Evolutionary conservation across 371 early-diverging fungal species (phyloP).

Genomic region (Coemansia sp.): DNA sequence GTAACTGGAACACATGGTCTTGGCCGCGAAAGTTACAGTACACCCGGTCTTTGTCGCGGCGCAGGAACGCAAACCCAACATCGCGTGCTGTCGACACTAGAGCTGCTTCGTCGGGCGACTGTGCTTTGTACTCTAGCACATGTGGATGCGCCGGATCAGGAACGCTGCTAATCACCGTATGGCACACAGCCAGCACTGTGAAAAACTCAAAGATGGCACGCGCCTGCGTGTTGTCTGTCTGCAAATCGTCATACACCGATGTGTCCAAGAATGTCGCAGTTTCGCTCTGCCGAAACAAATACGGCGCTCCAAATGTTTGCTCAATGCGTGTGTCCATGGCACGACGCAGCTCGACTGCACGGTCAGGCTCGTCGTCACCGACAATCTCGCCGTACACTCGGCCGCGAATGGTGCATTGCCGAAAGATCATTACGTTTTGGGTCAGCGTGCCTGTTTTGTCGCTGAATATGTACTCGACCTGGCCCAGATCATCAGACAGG

Average conservation of each 20-base stretch:
- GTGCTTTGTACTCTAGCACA: slow-evolving; percentile 78
- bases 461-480: slow-evolving; percentile 95
- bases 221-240: slow-evolving; percentile 55
- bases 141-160: slow-evolving; percentile 49
- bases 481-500: slow-evolving; percentile 81
- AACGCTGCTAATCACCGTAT: slow-evolving; percentile 68
- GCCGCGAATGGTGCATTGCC: slow-evolving; percentile 82
- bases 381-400: slow-evolving; percentile 66
- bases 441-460: slow-evolving; percentile 90
- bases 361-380: slow-evolving; percentile 20
- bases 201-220: slow-evolving; percentile 69
- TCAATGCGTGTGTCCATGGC: slow-evolving; percentile 37
- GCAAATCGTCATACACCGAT: slow-evolving; percentile 33
- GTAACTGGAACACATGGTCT: slow-evolving; percentile 58
- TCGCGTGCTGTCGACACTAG: slow-evolving; percentile 86
- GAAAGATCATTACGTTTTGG: slow-evolving; percentile 77
- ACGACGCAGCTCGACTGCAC: slow-evolving; percentile 19
- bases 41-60: slow-evolving; percentile 63
- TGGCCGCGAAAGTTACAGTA: slow-evolving; percentile 70
- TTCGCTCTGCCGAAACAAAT: slow-evolving; percentile 38
- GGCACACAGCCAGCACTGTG: slow-evolving; percentile 75
- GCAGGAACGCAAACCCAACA: slow-evolving; percentile 82
- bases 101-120: slow-evolving; percentile 94
- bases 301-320: slow-evolving; percentile 10
- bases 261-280: slow-evolving; percentile 49